Percentiles rank a stretch among this genome's conserved stretches.
Evolutionary conservation across 495 filamentous ascomycete genomes (phyloP).

Genomic region (Cercophora sp.): DNA sequence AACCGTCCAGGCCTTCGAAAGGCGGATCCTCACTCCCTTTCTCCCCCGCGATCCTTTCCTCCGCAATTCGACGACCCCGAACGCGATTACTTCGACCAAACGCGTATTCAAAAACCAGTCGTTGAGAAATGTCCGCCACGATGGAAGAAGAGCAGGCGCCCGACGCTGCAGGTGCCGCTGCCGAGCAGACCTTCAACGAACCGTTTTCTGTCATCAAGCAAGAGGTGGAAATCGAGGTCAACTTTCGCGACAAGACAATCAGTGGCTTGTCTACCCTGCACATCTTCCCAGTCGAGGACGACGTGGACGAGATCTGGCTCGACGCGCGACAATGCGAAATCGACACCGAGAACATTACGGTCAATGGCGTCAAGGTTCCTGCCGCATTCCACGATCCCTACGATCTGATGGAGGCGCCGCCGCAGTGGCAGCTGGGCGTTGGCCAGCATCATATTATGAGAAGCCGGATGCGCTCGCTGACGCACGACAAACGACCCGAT

Average conservation of each 20-base stretch:
- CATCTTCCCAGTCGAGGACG: slow-evolving; percentile 62
- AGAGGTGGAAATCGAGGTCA: slow-evolving; percentile 80
- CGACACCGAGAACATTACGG: slow-evolving; percentile 55
- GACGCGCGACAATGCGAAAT: slow-evolving; percentile 84
- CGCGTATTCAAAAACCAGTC: no score
- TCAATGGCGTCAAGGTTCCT: slow-evolving; percentile 63
- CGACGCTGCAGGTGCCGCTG: neutral
- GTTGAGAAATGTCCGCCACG: neutral
- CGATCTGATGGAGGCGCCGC: slow-evolving; percentile 59
- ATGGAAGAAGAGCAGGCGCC: neutral
- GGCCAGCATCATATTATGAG: slow-evolving; percentile 75
- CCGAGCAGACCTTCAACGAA: slow-evolving; percentile 7
- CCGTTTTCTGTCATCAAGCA: slow-evolving; percentile 64
- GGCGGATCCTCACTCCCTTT: slow-evolving; percentile 9
- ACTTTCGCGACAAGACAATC: slow-evolving; percentile 70
- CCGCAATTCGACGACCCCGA: no score
- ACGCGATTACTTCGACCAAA: no score
- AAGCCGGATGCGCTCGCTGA: slow-evolving; percentile 58
- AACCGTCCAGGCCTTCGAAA: slow-evolving; percentile 16
- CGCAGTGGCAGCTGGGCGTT: slow-evolving; percentile 48
- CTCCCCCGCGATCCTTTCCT: neutral
- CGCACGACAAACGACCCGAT: slow-evolving; percentile 49
- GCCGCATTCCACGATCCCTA: slow-evolving; percentile 74
- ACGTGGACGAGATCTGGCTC: slow-evolving; percentile 66
- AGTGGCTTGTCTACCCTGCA: slow-evolving; percentile 78